Evolutionary conservation across 129 eudicot species (phyloP).

Genomic region (Flaveria ramosissima): DNA sequence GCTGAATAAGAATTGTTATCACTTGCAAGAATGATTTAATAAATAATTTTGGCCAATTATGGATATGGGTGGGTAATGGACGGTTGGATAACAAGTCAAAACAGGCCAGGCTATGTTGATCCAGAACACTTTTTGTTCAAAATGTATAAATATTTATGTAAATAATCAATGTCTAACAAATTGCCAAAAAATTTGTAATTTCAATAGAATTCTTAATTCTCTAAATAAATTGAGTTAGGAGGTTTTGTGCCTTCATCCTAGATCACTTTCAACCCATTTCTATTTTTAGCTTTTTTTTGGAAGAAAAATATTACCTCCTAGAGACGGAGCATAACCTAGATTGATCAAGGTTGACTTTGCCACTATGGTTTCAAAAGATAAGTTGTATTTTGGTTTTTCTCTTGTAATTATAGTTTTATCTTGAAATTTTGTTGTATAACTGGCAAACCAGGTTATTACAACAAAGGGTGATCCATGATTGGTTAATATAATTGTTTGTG

Average conservation of each 20-base stretch:
- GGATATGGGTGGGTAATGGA: too few species aligned
- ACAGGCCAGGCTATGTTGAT: not conserved
- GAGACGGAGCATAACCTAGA: not conserved
- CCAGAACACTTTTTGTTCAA: not conserved
- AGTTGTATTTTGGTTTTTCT: not conserved
- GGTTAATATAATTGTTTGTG: slow-evolving; percentile 14
- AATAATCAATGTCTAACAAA: not conserved
- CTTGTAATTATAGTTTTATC: not conserved
- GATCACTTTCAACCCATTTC: not conserved
- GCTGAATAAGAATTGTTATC: not conserved
- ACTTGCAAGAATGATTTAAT: too few species aligned
- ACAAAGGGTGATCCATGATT: not conserved
- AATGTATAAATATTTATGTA: not conserved
- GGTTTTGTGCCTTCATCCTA: not conserved
- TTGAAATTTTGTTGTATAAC: not conserved
- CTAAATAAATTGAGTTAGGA: not conserved
- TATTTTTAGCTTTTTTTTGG: too few species aligned
- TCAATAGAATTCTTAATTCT: too few species aligned
- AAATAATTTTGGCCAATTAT: too few species aligned
- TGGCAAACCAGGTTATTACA: slow-evolving; percentile 2
- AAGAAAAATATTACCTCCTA: not conserved
- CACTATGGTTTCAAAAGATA: not conserved
- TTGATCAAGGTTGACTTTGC: not conserved
- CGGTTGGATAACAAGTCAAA: not conserved
- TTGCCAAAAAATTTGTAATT: too few species aligned